Evolutionary conservation across 768 basidiomycete species (phyloP), one percentile per base, ranked within the genome.

Genomic region (Crassisporium funariophilum): DNA sequence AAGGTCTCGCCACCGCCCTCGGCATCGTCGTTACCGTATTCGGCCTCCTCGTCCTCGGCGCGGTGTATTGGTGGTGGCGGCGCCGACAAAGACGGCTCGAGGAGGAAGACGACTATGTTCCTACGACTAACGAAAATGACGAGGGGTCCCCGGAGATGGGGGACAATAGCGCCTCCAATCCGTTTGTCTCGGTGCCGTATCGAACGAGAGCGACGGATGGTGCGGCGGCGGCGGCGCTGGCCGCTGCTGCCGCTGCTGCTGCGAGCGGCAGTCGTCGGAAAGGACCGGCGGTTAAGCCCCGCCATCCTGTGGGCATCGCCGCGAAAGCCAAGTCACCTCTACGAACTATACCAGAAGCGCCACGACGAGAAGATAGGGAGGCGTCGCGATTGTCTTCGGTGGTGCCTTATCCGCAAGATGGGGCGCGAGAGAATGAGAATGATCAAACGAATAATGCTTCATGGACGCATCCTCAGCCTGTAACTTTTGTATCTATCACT

Each of bases 11-110:
- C 16, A 50, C 50, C 24, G 49, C 53, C 5, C 35, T 54, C 10
- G 53, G 53, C 31, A 35, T 54, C 41, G 53, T 54, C n/a, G 47
- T 41, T 21, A 54, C 53, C 13, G 36, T 48, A 16, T 54, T 54
- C 31, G 53, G 41, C 5, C 46, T 54, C 6, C 49, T 54, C 36
- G 53, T 54, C 12, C 13, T 48, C 6, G 24, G 37, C 22, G 53
- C 35, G 10, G 10, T 50, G 1, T 44, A 41, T n/a, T 54, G 53
- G 53, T 50, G 36, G 17, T 47, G 46, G 45, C 49, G 46, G 6
- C 41, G 53, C 16, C 36, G 53, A 5, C 45, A 41, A 41, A 31
- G 29, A 31, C 36, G 49, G 6, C 33, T 29, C 19, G 25, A 34
- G 16, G 48, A 41, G 12, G 47, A 53, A 24, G 44, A 46, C 23